These are phyloP conservation scores for Lactarius hatsudake DNA, from an alignment of 768 basidiomycete genomes.

Conservation along the genomic window DNA sequence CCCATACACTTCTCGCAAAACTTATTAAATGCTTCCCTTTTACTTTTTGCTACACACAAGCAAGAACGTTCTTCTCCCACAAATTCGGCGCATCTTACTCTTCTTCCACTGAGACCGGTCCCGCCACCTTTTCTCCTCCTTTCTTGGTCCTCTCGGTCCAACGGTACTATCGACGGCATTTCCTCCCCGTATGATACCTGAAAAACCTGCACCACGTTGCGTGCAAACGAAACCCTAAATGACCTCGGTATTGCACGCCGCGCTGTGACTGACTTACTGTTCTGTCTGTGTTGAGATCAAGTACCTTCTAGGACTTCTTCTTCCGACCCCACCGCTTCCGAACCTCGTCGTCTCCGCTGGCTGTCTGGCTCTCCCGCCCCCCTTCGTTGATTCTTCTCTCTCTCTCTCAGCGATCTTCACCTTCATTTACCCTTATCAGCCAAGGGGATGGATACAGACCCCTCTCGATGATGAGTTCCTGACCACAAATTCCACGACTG, in stretches of 20 bases:
- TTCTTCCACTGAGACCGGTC: conserved; percentile 8
- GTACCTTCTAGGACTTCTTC: not conserved
- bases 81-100: conserved; percentile 5
- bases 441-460: not conserved
- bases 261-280: not conserved
- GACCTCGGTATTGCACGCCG: not conserved
- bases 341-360: conserved; percentile 21
- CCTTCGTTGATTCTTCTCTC: not conserved
- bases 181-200: conserved; percentile 5
- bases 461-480: conserved; percentile 6
- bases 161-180: conserved; percentile 1
- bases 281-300: not conserved
- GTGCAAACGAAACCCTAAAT: not conserved
- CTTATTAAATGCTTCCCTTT: not conserved
- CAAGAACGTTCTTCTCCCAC: conserved; percentile 22
- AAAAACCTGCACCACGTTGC: not conserved
- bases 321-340: conserved; percentile 20
- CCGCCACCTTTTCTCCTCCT: conserved; percentile 11
- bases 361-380: not conserved
- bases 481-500: not conserved
- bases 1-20: not conserved
- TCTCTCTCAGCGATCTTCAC: not conserved
- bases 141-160: conserved; percentile 17
- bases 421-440: not conserved
- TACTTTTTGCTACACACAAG: not conserved